These are phyloP conservation scores for Pseudogymnoascus sp. DNA, from an alignment of 2,329 filamentous ascomycete species.

Conservation along the genomic window DNA sequence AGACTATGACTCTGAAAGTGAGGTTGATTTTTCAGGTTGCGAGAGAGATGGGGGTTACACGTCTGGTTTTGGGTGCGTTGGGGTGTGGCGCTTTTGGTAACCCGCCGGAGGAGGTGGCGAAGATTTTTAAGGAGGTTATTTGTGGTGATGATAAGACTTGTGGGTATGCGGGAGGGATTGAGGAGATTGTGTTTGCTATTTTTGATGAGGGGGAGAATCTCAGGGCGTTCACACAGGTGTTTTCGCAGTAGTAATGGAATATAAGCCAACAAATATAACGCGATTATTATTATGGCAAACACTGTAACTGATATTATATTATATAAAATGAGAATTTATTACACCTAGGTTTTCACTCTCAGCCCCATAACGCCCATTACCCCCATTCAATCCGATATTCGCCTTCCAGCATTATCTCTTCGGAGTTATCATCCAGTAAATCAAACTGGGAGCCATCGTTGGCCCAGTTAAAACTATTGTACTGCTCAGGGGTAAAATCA, in stretches of 20 bases:
- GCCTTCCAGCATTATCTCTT: background rate
- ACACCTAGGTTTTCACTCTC: background rate
- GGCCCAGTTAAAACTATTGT: background rate
- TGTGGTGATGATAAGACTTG: conserved; percentile 54
- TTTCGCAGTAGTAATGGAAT: conserved; percentile 14
- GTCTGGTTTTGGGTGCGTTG: conserved; percentile 58
- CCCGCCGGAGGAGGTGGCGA: conserved; percentile 52
- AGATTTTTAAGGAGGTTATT: conserved; percentile 49
- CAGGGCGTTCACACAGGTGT: conserved; percentile 39
- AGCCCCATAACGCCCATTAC: background rate
- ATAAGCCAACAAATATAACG: background rate
- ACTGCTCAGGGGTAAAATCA: background rate
- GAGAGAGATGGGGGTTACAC: conserved; percentile 42
- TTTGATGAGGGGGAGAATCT: conserved; percentile 43
- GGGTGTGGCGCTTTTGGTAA: conserved; percentile 62
- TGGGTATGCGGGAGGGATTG: conserved; percentile 53
- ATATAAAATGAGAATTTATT: background rate
- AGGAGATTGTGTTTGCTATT: conserved; percentile 56
- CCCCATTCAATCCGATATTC: background rate
- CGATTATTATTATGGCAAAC: too few relatives aligned
- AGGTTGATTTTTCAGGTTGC: conserved; percentile 32
- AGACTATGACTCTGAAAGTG: conserved; percentile 25
- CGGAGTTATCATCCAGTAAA: background rate
- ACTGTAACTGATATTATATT: background rate
- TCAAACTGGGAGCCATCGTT: background rate